Base-by-base conservation (phyloP, 805 yeast species). In the Candida silvatica region DNA sequence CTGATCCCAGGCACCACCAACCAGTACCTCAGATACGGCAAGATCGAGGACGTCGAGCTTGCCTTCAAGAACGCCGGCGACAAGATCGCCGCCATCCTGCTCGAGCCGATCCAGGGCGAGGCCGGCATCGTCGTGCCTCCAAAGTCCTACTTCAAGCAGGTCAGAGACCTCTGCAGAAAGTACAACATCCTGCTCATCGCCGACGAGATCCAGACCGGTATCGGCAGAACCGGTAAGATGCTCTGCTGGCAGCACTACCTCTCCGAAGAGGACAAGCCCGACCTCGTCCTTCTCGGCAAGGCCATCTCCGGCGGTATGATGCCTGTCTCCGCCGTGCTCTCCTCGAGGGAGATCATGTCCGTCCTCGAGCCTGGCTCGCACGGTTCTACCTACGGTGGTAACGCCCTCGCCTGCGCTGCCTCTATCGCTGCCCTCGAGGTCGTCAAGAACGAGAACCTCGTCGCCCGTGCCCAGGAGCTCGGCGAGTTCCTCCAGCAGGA, bases 91-190 rank as follows among this genome's bases (percentile, higher is more conserved):
- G 97, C 95, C 28, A 74, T 90, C 46, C 64, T 90, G 44, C 74
- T 90, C 48, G 97, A 90, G 64, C 97, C 97, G 43, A 88, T 88
- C 52, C 97, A 90, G 61, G 97, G 97, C 58, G 97, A 90, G 60
- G 97, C 97, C 23, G 97, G 97, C 48, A 90, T 90, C 46, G 90
- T 88, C 19, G 96, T 88, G 18, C 97, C 97, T 36, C 92, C 92
- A 45, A 63, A 57, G 33, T 94, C 74, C 49, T 90, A 88, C 65
- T 71, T 90, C 46, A 61, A 77, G 35, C 64, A 68, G 48, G 95
- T 88, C 22, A 73, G 74, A 46, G 77, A 62, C 36, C 67, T 86
- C 42, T 86, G 96, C 66, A 75, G 74, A 50, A 64, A 86, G 61
- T 69, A 88, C 70, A 87, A 90, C 51, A 88, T 85, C 23, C 67